phyloP scores from a whole-genome alignment of 1,284 basidiomycete species.

The Mycena citricolor region DNA sequence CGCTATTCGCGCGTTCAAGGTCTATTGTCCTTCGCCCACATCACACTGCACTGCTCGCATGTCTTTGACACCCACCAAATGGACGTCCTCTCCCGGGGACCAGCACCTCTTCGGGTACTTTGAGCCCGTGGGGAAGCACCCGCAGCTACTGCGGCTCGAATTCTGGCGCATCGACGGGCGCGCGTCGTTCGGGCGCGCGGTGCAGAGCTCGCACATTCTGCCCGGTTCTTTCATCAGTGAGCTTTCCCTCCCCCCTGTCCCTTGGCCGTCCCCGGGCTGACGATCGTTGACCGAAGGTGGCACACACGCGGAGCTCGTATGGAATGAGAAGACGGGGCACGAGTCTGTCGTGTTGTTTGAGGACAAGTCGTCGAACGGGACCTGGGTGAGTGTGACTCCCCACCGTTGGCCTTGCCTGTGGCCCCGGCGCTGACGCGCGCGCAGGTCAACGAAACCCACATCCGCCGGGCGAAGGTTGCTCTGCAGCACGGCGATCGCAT shows the following conservation, averaged over 20 bases:
- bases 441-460: conserved; percentile 3
- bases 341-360: background rate
- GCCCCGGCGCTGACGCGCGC: too few species aligned
- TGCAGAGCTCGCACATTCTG: conserved; percentile 4
- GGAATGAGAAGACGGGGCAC: conserved; percentile 9
- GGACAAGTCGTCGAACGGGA: conserved; percentile 13
- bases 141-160: conserved; percentile 12
- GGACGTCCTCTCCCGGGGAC: too few species aligned
- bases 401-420: background rate
- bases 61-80: too few species aligned
- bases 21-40: too few species aligned
- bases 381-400: conserved; percentile 8
- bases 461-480: background rate
- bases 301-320: conserved; percentile 11
- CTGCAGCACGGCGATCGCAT: conserved; percentile 12
- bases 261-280: too few species aligned
- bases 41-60: too few species aligned
- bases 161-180: conserved; percentile 14
- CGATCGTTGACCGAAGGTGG: conserved; percentile 4
- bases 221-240: conserved; percentile 16
- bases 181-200: conserved; percentile 10
- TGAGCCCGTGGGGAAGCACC: background rate
- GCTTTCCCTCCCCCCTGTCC: too few species aligned
- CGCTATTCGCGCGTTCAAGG: too few species aligned
- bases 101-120: conserved; percentile 17